Evolutionary conservation across 495 filamentous ascomycete genomes (phyloP).

Genomic region (Lasiosphaeria miniovina): DNA sequence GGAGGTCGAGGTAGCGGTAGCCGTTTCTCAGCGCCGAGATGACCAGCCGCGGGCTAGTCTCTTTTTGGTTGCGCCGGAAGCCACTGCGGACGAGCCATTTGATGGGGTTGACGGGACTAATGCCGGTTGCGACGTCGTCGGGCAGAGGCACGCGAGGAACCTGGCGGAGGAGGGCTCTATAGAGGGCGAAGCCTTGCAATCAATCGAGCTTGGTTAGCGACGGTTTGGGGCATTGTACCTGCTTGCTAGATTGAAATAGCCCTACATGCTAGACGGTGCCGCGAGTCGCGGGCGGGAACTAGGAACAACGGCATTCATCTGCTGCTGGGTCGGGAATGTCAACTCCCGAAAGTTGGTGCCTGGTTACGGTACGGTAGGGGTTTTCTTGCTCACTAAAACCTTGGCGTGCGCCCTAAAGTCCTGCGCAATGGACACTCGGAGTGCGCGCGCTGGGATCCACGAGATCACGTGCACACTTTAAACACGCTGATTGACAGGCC

Average conservation of each 20-base stretch:
- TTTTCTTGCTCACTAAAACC: too few relatives aligned
- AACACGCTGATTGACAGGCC: neutral
- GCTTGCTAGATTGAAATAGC: neutral
- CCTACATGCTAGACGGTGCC: constrained; percentile 67
- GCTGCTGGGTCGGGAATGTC: constrained; percentile 1
- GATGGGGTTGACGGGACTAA: constrained; percentile 41
- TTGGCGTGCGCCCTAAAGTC: neutral
- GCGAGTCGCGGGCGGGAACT: constrained; percentile 44
- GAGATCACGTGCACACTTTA: constrained; percentile 25
- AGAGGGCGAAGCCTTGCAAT: constrained; percentile 64
- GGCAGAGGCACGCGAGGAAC: constrained; percentile 48
- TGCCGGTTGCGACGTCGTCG: constrained; percentile 38
- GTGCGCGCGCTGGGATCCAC: constrained; percentile 3
- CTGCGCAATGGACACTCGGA: too few relatives aligned
- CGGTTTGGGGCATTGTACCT: neutral
- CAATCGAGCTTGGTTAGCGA: neutral
- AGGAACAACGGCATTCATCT: constrained; percentile 44
- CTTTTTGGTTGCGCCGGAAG: constrained; percentile 56
- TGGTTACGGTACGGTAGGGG: too few relatives aligned
- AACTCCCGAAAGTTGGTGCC: too few relatives aligned
- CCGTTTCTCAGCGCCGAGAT: constrained; percentile 58
- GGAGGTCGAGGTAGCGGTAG: constrained; percentile 46
- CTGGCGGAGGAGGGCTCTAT: constrained; percentile 65
- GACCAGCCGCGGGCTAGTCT: constrained; percentile 54
- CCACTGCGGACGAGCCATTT: constrained; percentile 45